Conservation (phyloP, 192 early-diverging fungal species). For the Fimicolochytrium jonesii region DNA sequence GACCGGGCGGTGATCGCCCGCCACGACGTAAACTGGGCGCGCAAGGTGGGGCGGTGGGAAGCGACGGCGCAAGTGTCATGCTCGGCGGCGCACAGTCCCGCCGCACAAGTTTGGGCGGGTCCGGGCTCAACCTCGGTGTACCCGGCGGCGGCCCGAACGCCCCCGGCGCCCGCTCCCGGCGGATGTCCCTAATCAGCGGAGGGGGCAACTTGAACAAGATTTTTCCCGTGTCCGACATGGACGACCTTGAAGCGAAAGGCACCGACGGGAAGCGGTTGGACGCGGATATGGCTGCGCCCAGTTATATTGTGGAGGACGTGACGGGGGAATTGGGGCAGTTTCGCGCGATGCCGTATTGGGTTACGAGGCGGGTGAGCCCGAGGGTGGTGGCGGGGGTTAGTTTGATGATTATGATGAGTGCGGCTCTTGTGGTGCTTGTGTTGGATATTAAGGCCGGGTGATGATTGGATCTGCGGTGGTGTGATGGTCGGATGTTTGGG, state of each 20-base stretch:
- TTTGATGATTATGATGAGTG: slow-evolving; percentile 25
- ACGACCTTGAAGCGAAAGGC: slow-evolving; percentile 16
- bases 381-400: slow-evolving; percentile 26
- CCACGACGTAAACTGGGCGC: not conserved
- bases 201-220: slow-evolving; percentile 9
- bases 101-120: not conserved
- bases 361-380: slow-evolving; percentile 27
- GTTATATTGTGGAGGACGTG: slow-evolving; percentile 7
- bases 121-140: slow-evolving; percentile 3
- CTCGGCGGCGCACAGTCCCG: not conserved
- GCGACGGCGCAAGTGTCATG: too few relatives aligned
- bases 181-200: slow-evolving; percentile 2
- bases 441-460: slow-evolving; percentile 45
- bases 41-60: not conserved
- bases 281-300: slow-evolving; percentile 1
- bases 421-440: slow-evolving; percentile 44
- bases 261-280: not conserved
- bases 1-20: slow-evolving; percentile 3
- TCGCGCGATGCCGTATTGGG: slow-evolving; percentile 28
- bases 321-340: slow-evolving; percentile 25
- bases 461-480: too few relatives aligned
- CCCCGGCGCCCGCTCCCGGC: not conserved
- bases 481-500: too few relatives aligned
- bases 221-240: not conserved
- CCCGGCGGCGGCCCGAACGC: not conserved